phyloP scores from a whole-genome alignment of 2,329 filamentous ascomycete genomes.

The Fusarium subglutinans region DNA sequence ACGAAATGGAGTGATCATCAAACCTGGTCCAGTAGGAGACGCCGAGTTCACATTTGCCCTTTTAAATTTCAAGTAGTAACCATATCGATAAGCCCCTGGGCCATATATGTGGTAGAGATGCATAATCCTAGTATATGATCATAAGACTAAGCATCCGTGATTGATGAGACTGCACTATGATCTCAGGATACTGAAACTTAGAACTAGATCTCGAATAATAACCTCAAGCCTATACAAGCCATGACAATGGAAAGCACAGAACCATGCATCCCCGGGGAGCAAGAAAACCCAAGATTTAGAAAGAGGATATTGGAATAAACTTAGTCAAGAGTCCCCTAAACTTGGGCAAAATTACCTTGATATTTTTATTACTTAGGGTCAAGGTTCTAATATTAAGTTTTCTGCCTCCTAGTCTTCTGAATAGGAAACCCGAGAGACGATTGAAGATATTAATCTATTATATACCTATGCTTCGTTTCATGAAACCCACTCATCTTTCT shows the following conservation, averaged over 20 bases:
- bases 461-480: background rate
- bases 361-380: background rate
- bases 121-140: background rate
- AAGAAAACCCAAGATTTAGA: background rate
- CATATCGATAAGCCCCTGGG: no score
- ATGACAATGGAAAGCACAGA: background rate
- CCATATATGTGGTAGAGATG: no score
- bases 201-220: no score
- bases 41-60: no score
- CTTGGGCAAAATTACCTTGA: background rate
- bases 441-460: background rate
- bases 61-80: no score
- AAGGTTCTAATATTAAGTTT: background rate
- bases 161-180: no score
- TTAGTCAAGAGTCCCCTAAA: background rate
- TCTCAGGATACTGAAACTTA: no score
- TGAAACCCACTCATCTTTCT: background rate
- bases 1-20: background rate
- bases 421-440: background rate
- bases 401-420: background rate
- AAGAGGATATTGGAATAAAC: background rate
- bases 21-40: background rate
- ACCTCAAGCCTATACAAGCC: no score
- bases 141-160: background rate
- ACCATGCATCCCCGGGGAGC: background rate